These are phyloP conservation scores for Rhododendron henanense DNA, from an alignment of 148 eudicot species.

Conservation along the genomic window DNA sequence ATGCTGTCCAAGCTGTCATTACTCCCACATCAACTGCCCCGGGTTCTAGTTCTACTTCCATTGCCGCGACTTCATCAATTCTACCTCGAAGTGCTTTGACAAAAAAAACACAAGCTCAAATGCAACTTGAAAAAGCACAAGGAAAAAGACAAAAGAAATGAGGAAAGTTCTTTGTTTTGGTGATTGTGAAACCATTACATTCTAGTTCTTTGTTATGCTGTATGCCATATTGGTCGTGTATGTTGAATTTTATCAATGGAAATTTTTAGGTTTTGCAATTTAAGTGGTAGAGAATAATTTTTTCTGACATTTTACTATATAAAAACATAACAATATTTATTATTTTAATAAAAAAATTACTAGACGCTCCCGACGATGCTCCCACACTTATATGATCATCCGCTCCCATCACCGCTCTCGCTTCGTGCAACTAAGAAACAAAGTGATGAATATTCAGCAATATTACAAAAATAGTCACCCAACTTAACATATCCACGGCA, in stretches of 20 bases:
- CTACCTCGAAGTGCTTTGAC: not conserved
- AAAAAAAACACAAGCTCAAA: not conserved
- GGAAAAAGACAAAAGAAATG: not conserved
- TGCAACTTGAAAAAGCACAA: not conserved
- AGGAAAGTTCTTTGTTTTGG: not conserved
- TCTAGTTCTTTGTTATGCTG: not conserved
- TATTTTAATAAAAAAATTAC: no score
- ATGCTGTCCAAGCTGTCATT: not conserved
- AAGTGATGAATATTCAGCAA: not conserved
- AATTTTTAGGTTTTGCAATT: not conserved
- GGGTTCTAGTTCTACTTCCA: not conserved
- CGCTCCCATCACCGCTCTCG: no score
- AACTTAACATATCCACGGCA: not conserved
- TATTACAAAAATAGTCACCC: not conserved
- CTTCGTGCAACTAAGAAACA: no score
- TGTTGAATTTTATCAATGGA: not conserved
- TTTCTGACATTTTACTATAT: no score
- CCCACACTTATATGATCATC: no score
- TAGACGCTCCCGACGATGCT: no score
- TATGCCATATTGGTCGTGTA: not conserved
- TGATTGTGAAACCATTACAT: not conserved
- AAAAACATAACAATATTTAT: no score
- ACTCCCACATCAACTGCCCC: not conserved
- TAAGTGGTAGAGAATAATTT: not conserved
- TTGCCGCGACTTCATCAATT: not conserved